phyloP scores from a whole-genome alignment of 768 basidiomycete genomes.

The Tricholoma matsutake region DNA sequence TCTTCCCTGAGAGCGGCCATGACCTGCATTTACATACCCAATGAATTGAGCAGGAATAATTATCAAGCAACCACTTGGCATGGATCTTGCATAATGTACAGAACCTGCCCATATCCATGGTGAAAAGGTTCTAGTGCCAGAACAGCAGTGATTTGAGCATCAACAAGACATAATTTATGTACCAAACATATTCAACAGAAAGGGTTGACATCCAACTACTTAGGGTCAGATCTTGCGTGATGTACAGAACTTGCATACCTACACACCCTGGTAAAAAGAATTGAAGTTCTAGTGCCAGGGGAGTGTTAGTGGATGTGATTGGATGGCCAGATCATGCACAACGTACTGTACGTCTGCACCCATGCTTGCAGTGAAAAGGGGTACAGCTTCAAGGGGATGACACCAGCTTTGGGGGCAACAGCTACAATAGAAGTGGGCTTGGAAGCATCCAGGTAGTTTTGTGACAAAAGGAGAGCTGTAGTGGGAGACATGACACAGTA shows the following conservation, averaged over 20 bases:
- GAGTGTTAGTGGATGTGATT: slow-evolving; percentile 1
- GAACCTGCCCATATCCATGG: neutral
- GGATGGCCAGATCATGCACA: neutral
- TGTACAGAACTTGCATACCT: neutral
- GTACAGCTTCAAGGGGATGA: neutral
- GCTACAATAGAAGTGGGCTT: neutral
- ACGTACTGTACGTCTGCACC: neutral
- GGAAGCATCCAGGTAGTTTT: too few species aligned
- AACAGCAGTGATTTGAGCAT: neutral
- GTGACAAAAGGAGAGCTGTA: too few species aligned
- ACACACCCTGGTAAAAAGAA: too few species aligned
- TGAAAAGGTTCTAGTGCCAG: neutral
- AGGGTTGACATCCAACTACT: neutral
- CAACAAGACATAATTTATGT: neutral
- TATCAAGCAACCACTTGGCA: neutral
- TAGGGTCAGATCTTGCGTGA: neutral
- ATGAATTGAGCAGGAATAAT: too few species aligned
- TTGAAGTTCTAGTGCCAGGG: slow-evolving; percentile 1
- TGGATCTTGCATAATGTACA: neutral
- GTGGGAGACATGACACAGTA: too few species aligned
- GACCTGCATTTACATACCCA: too few species aligned
- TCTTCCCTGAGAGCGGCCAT: neutral
- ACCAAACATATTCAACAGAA: neutral
- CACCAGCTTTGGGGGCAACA: neutral
- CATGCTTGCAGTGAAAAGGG: neutral